phyloP scores from a whole-genome alignment of 106 monocot species.

The Vanilla planifolia region DNA sequence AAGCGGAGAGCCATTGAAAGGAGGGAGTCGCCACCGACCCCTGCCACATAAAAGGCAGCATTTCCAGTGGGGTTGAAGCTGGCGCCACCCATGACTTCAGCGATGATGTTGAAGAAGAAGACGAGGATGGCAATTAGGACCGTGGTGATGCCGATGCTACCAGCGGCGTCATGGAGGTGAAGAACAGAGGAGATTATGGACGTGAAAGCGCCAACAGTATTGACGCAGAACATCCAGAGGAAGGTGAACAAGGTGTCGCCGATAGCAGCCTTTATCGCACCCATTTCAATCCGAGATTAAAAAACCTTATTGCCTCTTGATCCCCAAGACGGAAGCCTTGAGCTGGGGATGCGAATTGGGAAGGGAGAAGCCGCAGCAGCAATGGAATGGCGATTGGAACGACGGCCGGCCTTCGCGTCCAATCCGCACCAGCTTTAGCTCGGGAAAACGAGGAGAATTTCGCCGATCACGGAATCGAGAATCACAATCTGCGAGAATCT shows the following conservation, averaged over 20 bases:
- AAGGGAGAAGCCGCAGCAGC: background rate
- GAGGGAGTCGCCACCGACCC: constrained; percentile 32
- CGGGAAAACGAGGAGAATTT: constrained; percentile 1
- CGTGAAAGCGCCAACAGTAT: constrained; percentile 30
- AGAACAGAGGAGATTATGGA: constrained; percentile 25
- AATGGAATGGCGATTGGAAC: background rate
- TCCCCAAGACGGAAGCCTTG: too few species aligned
- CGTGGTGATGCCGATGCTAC: constrained; percentile 27
- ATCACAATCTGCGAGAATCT: background rate
- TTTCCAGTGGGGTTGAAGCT: constrained; percentile 56
- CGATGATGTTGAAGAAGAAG: constrained; percentile 25
- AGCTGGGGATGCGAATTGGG: too few species aligned
- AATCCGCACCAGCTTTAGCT: background rate
- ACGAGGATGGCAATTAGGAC: constrained; percentile 27
- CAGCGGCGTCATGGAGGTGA: constrained; percentile 4
- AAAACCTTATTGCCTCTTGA: background rate
- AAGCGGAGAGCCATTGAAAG: constrained; percentile 59
- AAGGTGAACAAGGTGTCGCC: constrained; percentile 42
- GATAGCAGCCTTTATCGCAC: constrained; percentile 24
- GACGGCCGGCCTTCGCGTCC: background rate
- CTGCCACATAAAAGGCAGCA: constrained; percentile 58
- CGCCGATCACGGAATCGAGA: background rate
- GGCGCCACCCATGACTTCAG: constrained; percentile 38
- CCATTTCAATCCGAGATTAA: constrained; percentile 1
- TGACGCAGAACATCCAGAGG: constrained; percentile 51